Base-by-base conservation (phyloP, 768 basidiomycete genomes). In the Lactarius sp. region DNA sequence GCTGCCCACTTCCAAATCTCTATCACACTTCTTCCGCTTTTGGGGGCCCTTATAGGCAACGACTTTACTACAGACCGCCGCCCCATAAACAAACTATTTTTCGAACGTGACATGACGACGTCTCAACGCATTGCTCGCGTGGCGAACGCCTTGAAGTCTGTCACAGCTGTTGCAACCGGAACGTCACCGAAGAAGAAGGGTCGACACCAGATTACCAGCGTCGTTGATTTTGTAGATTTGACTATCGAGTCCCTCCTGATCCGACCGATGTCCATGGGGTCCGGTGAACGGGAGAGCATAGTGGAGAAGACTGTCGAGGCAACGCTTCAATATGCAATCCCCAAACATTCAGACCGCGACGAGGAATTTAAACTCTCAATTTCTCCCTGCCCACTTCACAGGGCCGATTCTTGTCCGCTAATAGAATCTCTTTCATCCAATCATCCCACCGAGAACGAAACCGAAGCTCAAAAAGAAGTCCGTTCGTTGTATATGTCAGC, bases 21-120 rank as follows among this genome's bases (percentile, higher is more conserved):
- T 0, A 76, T 82, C 7, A 81, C 86, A 0, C 79, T 93, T 44
- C 82, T 94, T 36, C 92, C 92, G 1, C 79, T 94, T 6, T 76
- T 93, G 3, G 89, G 85, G 20, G 87, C 91, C 10, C 75, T 93
- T 18, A 82, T 91, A 4, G 92, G 92, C 54, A 92, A 92, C 69
- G 92, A 93, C 72, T 93, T 83, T 70, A 82, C 88, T 0, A 80
- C 79, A 54, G 79, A 70, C 10, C 64, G 63, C 33, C 70, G 70
- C 31, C 42, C 70, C 59, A 61, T 83, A 9, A 87, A 85, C 70
- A 77, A 76, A 0, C 69, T 88, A 27, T 90, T 93, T 71, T 93
- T 92, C 69, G 85, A 88, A 52, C 77, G 81, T 41, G 74, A 77
- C 27, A 74, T 86, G 27, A 80, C 83, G 0, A 72, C 80, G 39